Base-by-base conservation (phyloP, 2,329 filamentous ascomycete genomes). In the Meredithiella fracta region DNA sequence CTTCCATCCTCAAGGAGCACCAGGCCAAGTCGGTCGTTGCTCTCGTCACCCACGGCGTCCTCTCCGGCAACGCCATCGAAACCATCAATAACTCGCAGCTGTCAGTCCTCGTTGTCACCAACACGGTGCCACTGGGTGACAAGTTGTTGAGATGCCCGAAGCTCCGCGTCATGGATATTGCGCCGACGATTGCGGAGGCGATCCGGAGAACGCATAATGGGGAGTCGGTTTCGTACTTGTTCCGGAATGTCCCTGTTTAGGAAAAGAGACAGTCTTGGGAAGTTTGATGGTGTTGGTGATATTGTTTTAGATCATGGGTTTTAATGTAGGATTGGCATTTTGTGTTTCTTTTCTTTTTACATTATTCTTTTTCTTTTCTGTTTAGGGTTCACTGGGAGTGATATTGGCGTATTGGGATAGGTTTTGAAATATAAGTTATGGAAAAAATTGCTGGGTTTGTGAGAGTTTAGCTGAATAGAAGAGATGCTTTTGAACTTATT, bases 11-110 rank as follows among this genome's bases (percentile, higher is more conserved):
- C 54, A 86, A 91, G 68, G 78, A 87, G 63, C 84, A 96, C 65
- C 87, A 88, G 31, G 91, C 92, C 1, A 81, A 80, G 62, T 82
- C 94, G 65, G 89, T 94, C 38, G 87, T 94, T 60, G 92, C 92
- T 23, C 94, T 97, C 62, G 92, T 97, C 58, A 96, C 91, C 1
- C 91, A 96, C 66, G 90, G 89, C 37, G 94, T 96, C 58, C 72
- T 97, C 53, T 89, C 83, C 61, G 90, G 89, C 53, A 87, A 86
- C 62, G 90, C 90, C 47, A 91, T 94, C 58, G 83, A 94, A 63
- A 89, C 83, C 44, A 73, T 94, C 64, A 94, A 94, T 69, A 77
- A 78, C 62, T 88, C 86, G 64, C 77, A 80, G 66, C 71, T 94
- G 61, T 81, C 79, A 62, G 82, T 84, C 63, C 73, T 96, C 38